Conservation (phyloP, 2,329 filamentous ascomycete species). For the Hypoxylon sp. region DNA sequence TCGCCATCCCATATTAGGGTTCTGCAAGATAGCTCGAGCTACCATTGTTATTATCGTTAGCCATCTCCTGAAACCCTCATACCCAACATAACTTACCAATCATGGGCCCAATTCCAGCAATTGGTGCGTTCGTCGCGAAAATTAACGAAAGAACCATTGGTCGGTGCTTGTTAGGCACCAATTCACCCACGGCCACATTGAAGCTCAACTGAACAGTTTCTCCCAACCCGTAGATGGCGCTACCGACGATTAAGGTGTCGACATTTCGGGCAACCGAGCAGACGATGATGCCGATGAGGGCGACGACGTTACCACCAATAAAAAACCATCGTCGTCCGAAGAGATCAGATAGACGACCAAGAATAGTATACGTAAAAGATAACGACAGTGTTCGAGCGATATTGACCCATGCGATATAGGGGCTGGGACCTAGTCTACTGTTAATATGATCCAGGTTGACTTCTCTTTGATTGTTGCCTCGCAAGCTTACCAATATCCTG, state of each 20-base stretch:
- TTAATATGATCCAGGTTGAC: not conserved
- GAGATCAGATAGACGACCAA: constrained; percentile 52
- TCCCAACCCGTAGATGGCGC: constrained; percentile 49
- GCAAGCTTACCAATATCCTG: constrained; percentile 46
- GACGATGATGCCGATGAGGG: constrained; percentile 49
- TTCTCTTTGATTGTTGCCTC: not conserved
- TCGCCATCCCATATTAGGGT: constrained; percentile 49
- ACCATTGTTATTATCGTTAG: too few relatives aligned
- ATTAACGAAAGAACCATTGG: constrained; percentile 47
- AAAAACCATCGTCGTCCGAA: constrained; percentile 53
- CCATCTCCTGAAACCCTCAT: too few relatives aligned
- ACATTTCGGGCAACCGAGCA: constrained; percentile 49
- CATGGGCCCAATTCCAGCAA: constrained; percentile 48
- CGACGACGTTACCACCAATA: constrained; percentile 50
- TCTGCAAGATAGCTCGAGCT: constrained; percentile 49
- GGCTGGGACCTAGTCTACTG: constrained; percentile 43
- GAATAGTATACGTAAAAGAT: constrained; percentile 50
- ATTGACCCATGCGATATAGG: constrained; percentile 49
- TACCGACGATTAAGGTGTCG: constrained; percentile 49
- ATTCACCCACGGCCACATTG: constrained; percentile 51
- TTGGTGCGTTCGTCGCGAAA: constrained; percentile 48
- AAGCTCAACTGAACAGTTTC: constrained; percentile 51
- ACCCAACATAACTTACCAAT: constrained; percentile 40
- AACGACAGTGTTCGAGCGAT: constrained; percentile 49
- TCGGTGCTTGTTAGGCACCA: constrained; percentile 55